Percentiles rank a stretch among this genome's conserved stretches.
phyloP scores from a whole-genome alignment of 192 early-diverging fungal species.

The Ambispora gerdemannii region DNA sequence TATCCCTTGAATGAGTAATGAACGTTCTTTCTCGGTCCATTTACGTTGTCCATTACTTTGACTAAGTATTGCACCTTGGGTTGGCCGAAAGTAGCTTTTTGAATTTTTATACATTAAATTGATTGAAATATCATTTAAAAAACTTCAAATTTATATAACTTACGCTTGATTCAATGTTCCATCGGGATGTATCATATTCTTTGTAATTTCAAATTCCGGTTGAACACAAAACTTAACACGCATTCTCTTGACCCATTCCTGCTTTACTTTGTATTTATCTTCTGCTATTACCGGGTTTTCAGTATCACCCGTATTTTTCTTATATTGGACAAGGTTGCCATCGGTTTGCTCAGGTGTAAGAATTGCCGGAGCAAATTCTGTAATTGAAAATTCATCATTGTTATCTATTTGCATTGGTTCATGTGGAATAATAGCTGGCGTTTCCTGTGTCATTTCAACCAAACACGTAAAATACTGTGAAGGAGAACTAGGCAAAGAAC shows the following conservation, averaged over 20 bases:
- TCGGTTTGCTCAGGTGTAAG: no score
- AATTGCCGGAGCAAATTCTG: no score
- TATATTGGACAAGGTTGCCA: no score
- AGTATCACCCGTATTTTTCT: no score
- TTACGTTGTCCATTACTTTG: conserved; percentile 53
- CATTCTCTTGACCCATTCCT: conserved; percentile 77
- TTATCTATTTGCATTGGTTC: no score
- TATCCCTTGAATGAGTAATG: conserved; percentile 74
- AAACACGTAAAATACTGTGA: no score
- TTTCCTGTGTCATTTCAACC: no score
- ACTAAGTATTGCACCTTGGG: conserved; percentile 59
- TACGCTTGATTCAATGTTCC: conserved; percentile 89
- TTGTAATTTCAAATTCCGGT: conserved; percentile 80
- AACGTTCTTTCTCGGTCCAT: conserved; percentile 81
- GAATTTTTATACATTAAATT: not conserved
- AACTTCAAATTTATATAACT: not conserved
- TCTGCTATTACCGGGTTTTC: no score
- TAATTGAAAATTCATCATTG: no score
- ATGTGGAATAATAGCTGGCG: no score
- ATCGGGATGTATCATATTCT: conserved; percentile 76
- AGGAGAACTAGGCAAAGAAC: no score
- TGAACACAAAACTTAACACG: conserved; percentile 81
- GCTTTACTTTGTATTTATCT: conserved; percentile 33
- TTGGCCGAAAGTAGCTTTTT: conserved; percentile 70
- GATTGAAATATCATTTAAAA: conserved; percentile 7